Percentiles rank a stretch among this genome's conserved stretches.
These are phyloP conservation scores for Phytophthora meadii DNA, from an alignment of 352 stramenopile genomes.

Conservation along the genomic window DNA sequence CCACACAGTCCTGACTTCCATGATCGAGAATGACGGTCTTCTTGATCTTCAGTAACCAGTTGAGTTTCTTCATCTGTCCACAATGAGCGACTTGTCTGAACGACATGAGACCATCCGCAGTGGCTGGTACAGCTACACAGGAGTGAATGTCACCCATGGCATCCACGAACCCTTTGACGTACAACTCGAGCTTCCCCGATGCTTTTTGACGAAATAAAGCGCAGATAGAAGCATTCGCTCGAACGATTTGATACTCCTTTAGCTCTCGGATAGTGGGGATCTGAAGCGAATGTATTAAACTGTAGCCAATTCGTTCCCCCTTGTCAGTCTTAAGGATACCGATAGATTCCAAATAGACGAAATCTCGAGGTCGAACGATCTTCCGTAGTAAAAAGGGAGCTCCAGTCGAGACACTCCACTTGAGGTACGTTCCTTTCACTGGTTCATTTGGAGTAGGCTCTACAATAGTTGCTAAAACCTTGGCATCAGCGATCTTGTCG, in stretches of 20 bases:
- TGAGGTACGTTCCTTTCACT: conserved; percentile 44
- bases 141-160: conserved; percentile 29
- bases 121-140: conserved; percentile 20
- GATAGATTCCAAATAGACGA: conserved; percentile 55
- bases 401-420: conserved; percentile 47
- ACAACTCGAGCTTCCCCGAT: conserved; percentile 44
- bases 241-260: conserved; percentile 35
- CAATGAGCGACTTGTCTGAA: conserved; percentile 30
- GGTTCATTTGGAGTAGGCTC: conserved; percentile 47
- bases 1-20: conserved; percentile 15
- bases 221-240: conserved; percentile 56
- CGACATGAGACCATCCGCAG: conserved; percentile 36
- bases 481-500: conserved; percentile 54
- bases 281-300: conserved; percentile 58
- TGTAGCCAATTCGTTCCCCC: conserved; percentile 49
- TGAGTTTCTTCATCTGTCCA: conserved; percentile 51
- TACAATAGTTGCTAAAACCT: conserved; percentile 50
- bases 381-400: conserved; percentile 37
- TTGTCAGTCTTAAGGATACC: conserved; percentile 32
- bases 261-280: conserved; percentile 45
- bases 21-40: conserved; percentile 28
- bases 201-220: conserved; percentile 46
- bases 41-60: conserved; percentile 36
- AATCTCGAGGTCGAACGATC: conserved; percentile 53
- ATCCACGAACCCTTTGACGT: conserved; percentile 44